Base-by-base conservation (phyloP, 1,139 yeast genomes). In the Suhomyces maxii region DNA sequence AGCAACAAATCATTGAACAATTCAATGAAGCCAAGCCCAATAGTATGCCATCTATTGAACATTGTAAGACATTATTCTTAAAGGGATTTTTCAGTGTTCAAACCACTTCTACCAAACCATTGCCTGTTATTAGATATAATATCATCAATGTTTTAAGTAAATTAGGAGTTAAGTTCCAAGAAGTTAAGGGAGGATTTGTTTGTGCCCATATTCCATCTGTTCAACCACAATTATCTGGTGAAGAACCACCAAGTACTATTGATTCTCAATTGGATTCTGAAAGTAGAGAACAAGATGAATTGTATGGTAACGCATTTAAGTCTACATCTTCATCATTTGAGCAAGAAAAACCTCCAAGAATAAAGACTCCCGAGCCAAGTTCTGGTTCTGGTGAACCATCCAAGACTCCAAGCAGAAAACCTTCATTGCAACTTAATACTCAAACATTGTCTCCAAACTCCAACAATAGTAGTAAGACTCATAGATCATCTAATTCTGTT, bases 41-140 rank as follows among this genome's bases (percentile, higher is more conserved):
- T 42, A 71, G 87, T 12, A 90, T 91, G 97, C 96, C 95, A 26
- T 89, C 97, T 0, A 90, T 91, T 62, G 97, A 90, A 61, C 89
- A 84, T 61, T 96, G 97, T 53, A 87, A 87, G 68, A 91, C 96
- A 3, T 79, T 91, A 53, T 90, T 90, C 71, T 79, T 93, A 64
- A 90, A 91, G 65, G 98, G 98, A 1, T 90, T 93, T 60, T 93
- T 93, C 70, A 85, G 95, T 52, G 98, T 91, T 39, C 97, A 90
- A 67, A 88, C 97, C 1, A 93, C 99, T 0, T 89, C 97, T 2
- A 89, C 97, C 6, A 90, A 90, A 58, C 91, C 97, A 23, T 75
- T 93, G 47, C 93, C 95, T 8, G 89, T 88, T 51, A 91, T 93
- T 48, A 82, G 98, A 49, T 83, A 87, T 58, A 91, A 88, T 60